These are phyloP conservation scores for Flueggea neowawraea DNA, from an alignment of 441 rosid genomes.

Conservation along the genomic window DNA sequence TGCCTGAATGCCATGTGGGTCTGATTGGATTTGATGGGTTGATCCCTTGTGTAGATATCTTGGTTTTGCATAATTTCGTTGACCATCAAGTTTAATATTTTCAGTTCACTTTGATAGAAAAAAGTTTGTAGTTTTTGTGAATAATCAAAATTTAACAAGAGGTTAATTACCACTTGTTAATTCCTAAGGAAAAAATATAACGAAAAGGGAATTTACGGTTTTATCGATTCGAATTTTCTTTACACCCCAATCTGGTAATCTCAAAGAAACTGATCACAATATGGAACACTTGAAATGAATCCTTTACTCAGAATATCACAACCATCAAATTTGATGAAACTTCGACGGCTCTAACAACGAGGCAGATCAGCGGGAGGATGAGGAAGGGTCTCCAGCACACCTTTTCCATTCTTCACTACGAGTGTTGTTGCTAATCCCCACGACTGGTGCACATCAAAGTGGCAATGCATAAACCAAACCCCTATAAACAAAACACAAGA, in stretches of 20 bases:
- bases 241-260: constrained; percentile 23
- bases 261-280: constrained; percentile 11
- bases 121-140: too few species aligned
- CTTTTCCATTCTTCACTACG: constrained; percentile 67
- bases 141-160: too few species aligned
- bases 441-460: constrained; percentile 69
- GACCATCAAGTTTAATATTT: too few species aligned
- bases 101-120: too few species aligned
- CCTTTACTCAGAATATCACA: constrained; percentile 13
- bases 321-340: neutral
- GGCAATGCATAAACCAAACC: constrained; percentile 90
- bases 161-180: neutral
- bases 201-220: constrained; percentile 12
- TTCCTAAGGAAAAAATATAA: neutral
- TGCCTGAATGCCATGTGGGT: neutral
- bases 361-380: constrained; percentile 80
- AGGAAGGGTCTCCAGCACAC: constrained; percentile 55
- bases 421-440: constrained; percentile 79
- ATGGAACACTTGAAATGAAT: constrained; percentile 30
- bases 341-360: constrained; percentile 37
- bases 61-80: neutral
- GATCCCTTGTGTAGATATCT: neutral
- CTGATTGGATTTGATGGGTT: neutral
- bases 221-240: constrained; percentile 19
- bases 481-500: constrained; percentile 27